phyloP scores from a whole-genome alignment of 345 rosid species.

The Eutrema heterophyllum region DNA sequence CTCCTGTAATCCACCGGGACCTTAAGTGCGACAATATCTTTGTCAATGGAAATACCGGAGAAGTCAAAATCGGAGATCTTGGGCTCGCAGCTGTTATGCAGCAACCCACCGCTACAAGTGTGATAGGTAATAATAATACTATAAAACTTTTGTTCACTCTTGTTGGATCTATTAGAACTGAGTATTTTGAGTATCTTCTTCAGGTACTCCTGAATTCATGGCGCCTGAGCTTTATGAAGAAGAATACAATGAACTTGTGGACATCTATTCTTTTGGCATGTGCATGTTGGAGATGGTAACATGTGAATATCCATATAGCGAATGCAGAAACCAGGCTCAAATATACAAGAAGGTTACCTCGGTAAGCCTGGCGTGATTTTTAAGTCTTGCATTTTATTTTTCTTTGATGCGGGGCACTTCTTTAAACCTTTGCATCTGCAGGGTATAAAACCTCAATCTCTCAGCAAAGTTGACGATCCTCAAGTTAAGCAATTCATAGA shows the following conservation, averaged over 20 bases:
- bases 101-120: constrained; percentile 55
- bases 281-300: constrained; percentile 86
- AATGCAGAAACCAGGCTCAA: constrained; percentile 76
- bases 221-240: constrained; percentile 92
- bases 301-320: constrained; percentile 70
- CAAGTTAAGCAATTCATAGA: constrained; percentile 67
- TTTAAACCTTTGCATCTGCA: constrained; percentile 14
- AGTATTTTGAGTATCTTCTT: background rate
- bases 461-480: constrained; percentile 53
- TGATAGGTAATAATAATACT: constrained; percentile 38
- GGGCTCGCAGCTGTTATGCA: constrained; percentile 58
- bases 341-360: constrained; percentile 78
- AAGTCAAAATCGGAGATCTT: constrained; percentile 64
- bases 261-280: constrained; percentile 79
- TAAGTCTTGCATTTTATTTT: background rate
- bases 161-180: background rate
- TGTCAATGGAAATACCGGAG: constrained; percentile 58
- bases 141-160: background rate
- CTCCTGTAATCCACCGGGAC: constrained; percentile 60
- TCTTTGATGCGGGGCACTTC: background rate
- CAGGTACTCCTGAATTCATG: constrained; percentile 94
- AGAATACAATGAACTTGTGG: constrained; percentile 79
- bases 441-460: constrained; percentile 73
- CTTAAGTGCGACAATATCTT: constrained; percentile 56
- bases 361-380: constrained; percentile 33